Evolutionary conservation across 225 moss, liverwort and hornwort species (phyloP), one percentile per base, ranked within the genome.

Genomic region (Physcomitrium patens): DNA sequence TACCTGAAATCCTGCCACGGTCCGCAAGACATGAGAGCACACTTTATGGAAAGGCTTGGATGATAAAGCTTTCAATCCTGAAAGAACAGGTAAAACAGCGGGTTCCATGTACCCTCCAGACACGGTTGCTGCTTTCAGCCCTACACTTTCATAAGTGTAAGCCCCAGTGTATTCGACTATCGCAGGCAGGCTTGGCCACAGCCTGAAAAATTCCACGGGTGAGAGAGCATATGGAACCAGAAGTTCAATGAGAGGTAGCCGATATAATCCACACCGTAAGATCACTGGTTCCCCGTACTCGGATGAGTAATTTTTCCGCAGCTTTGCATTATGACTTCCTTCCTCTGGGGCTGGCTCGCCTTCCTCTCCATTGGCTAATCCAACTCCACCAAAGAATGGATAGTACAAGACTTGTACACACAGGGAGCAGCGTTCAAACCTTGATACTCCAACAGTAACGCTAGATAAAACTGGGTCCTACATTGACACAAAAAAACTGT

Each of bases 1-100:
- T 76, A 96, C 96, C 89, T 96, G 96, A 82, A 94, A 96, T 52
- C 96, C 96, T 53, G 92, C 91, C 57, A 96, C 96, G 12, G 92
- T 91, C 70, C 87, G 86, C 18, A 96, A 82, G 63, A 96, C 76
- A 82, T 96, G 96, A 43, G 89, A 86, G 70, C 96, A 96, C 24
- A 96, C 96, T 87, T 82, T 90, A 69, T 94, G 96, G 13, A 96
- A 96, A 27, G 84, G 87, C 71, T 87, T 87, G 11, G 84, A 84
- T 67, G 87, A 81, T 68, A 87, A 76, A 31, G 79, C 79, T 70
- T 84, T 87, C 20, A 87, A 67, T 70, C 87, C 87, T 17, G 78
- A 69, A 27, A 87, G 84, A 23, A 84, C 67, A 27, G 94, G 96
- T 78, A 90, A 73, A 60, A 87, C 73, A 50, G 89, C 72, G 12